Evolutionary conservation across 495 filamentous ascomycete species (phyloP).

Genomic region (Platismatia glauca): DNA sequence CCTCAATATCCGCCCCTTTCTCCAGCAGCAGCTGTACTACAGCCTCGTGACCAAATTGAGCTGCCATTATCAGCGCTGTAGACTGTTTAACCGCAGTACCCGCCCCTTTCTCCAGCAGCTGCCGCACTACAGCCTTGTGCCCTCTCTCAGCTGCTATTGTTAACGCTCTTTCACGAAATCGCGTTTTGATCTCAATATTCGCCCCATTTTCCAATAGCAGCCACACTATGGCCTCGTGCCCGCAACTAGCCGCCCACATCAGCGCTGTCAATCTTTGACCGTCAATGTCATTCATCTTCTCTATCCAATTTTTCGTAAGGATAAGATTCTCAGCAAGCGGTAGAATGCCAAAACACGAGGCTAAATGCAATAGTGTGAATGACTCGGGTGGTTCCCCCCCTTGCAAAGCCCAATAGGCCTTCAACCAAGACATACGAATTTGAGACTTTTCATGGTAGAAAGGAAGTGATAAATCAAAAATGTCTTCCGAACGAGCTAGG

Average conservation of each 20-base stretch:
- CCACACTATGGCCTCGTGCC: not conserved
- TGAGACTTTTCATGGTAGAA: constrained; percentile 21
- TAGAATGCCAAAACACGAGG: not conserved
- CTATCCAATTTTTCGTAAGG: not conserved
- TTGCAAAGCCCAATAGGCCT: not conserved
- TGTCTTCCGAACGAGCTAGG: constrained; percentile 11
- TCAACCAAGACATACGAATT: not conserved
- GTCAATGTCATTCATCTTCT: not conserved
- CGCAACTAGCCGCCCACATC: not conserved
- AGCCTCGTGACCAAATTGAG: not conserved
- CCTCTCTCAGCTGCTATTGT: not conserved
- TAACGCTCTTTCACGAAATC: constrained; percentile 30
- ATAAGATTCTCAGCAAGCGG: constrained; percentile 6
- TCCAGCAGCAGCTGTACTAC: constrained; percentile 23
- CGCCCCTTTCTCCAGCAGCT: constrained; percentile 25
- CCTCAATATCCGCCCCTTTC: constrained; percentile 4
- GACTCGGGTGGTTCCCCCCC: not conserved
- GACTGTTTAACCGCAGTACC: constrained; percentile 19
- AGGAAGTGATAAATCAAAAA: constrained; percentile 24
- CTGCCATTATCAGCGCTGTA: constrained; percentile 3
- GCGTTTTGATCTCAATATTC: constrained; percentile 11
- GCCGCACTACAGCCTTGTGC: not conserved
- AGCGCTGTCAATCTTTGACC: not conserved
- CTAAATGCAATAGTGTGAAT: constrained; percentile 1
- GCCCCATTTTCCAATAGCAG: constrained; percentile 25